phyloP scores from a whole-genome alignment of 257 asterid species.

The Jacaranda copaia region DNA sequence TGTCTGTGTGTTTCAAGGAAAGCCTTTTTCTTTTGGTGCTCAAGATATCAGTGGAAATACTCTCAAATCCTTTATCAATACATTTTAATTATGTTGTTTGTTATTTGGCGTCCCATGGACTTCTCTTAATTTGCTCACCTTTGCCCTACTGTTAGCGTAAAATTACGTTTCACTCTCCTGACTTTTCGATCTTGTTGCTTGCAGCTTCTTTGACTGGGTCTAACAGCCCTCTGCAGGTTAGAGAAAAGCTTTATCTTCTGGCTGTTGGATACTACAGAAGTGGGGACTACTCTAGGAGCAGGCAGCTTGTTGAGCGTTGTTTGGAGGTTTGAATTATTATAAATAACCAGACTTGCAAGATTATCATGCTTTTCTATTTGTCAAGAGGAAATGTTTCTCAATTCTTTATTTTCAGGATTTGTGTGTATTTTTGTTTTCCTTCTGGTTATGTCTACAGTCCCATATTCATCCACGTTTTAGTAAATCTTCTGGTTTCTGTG shows the following conservation, averaged over 20 bases:
- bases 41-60: neutral
- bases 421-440: neutral
- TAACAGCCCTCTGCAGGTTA: slow-evolving; percentile 55
- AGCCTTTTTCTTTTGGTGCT: slow-evolving; percentile 12
- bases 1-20: neutral
- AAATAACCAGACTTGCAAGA: slow-evolving; percentile 7
- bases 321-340: slow-evolving; percentile 68
- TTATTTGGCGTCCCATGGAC: slow-evolving; percentile 15
- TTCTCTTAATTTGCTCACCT: neutral
- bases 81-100: neutral
- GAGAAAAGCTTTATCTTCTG: slow-evolving; percentile 84
- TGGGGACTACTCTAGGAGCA: slow-evolving; percentile 81
- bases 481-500: slow-evolving; percentile 6
- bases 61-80: neutral
- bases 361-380: neutral
- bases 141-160: slow-evolving; percentile 5
- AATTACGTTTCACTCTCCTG: slow-evolving; percentile 22
- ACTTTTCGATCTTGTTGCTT: slow-evolving; percentile 39
- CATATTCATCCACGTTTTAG: slow-evolving; percentile 2
- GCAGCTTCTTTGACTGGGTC: slow-evolving; percentile 75
- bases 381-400: neutral
- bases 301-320: slow-evolving; percentile 79
- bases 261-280: slow-evolving; percentile 88
- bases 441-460: neutral
- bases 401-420: slow-evolving; percentile 1